Percentiles rank a stretch among this genome's conserved stretches.
Evolutionary conservation across 768 basidiomycete genomes (phyloP).

Genomic region (Roridomyces roridus): DNA sequence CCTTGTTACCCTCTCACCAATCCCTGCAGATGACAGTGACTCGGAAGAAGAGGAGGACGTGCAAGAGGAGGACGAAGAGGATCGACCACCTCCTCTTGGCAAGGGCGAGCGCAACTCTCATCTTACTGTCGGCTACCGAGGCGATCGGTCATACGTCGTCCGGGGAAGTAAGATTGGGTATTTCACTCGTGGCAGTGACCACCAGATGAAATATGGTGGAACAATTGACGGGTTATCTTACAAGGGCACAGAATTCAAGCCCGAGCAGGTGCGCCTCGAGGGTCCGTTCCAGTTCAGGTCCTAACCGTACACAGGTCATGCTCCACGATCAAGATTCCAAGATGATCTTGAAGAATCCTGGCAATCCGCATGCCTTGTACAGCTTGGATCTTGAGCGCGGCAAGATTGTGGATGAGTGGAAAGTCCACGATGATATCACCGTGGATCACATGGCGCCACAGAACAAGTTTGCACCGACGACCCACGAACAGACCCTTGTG

Average conservation of each 20-base stretch:
- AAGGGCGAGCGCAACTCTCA: slow-evolving; percentile 83
- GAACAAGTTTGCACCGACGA: slow-evolving; percentile 94
- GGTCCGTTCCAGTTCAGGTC: neutral
- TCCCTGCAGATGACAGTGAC: slow-evolving; percentile 47
- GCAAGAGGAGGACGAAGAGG: slow-evolving; percentile 51
- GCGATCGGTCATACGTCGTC: slow-evolving; percentile 92
- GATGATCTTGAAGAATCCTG: slow-evolving; percentile 91
- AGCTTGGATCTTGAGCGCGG: slow-evolving; percentile 93
- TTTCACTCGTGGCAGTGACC: slow-evolving; percentile 75
- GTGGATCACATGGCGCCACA: slow-evolving; percentile 93
- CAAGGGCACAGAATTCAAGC: slow-evolving; percentile 85
- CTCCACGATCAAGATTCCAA: slow-evolving; percentile 95
- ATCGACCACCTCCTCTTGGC: slow-evolving; percentile 41
- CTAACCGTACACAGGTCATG: slow-evolving; percentile 72
- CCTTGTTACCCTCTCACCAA: slow-evolving; percentile 1
- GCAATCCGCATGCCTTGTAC: slow-evolving; percentile 81
- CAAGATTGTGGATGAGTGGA: slow-evolving; percentile 98
- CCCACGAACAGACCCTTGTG: slow-evolving; percentile 90
- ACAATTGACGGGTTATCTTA: slow-evolving; percentile 84
- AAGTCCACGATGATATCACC: slow-evolving; percentile 87
- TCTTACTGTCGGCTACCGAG: slow-evolving; percentile 93
- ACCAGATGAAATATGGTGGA: slow-evolving; percentile 82
- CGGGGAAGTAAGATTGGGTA: slow-evolving; percentile 92
- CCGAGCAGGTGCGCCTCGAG: slow-evolving; percentile 68
- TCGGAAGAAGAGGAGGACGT: slow-evolving; percentile 44